Percentiles rank a stretch among this genome's conserved stretches.
Conservation (phyloP, 2,329 filamentous ascomycete species). For the Xylogone sp. region DNA sequence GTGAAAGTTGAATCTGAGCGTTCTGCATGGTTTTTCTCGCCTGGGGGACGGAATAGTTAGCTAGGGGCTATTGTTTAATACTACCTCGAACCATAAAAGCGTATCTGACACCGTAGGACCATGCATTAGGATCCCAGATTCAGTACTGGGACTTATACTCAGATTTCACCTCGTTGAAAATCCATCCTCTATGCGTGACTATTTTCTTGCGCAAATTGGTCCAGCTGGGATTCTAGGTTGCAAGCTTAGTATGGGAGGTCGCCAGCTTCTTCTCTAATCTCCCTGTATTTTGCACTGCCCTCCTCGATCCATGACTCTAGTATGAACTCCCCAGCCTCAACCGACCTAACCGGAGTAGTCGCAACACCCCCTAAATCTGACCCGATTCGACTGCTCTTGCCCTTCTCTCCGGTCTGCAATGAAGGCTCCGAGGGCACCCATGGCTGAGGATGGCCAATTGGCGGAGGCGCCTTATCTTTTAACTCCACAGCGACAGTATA, state of each 20-base stretch:
- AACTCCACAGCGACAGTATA: conserved; percentile 77
- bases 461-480: conserved; percentile 49
- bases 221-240: not conserved
- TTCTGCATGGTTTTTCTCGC: no score
- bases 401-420: conserved; percentile 30
- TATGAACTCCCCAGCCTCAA: conserved; percentile 61
- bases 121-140: no score
- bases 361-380: conserved; percentile 45
- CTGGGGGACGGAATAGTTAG: no score
- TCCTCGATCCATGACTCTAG: conserved; percentile 71
- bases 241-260: no score
- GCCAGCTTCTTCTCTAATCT: not conserved
- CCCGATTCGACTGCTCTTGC: conserved; percentile 18
- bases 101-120: no score
- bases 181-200: no score
- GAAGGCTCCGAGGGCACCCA: conserved; percentile 54
- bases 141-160: no score
- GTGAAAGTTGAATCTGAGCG: no score
- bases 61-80: no score
- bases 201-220: no score
- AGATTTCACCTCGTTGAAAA: no score
- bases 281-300: conserved; percentile 24
- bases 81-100: no score
- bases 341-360: conserved; percentile 57
- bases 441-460: conserved; percentile 58